Percentiles rank a stretch among this genome's conserved stretches.
Evolutionary conservation across 345 rosid genomes (phyloP).

Genomic region (Cardamine occulta): DNA sequence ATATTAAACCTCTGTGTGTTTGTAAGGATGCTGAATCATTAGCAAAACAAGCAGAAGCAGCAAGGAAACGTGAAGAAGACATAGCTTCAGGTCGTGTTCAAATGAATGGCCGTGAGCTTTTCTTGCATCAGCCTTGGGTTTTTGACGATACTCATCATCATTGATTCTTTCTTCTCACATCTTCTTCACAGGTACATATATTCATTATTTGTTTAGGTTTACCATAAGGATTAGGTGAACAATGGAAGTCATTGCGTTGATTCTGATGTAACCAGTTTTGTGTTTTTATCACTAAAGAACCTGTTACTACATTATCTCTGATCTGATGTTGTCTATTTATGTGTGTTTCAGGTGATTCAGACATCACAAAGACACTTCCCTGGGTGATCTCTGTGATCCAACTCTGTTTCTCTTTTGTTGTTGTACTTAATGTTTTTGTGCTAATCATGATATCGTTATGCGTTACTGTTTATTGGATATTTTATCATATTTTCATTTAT

Average conservation of each 20-base stretch:
- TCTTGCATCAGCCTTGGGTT: conserved; percentile 77
- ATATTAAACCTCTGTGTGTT: neutral
- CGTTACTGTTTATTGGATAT: neutral
- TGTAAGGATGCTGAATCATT: conserved; percentile 69
- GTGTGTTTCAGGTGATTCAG: conserved; percentile 33
- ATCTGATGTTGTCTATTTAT: neutral
- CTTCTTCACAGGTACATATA: conserved; percentile 23
- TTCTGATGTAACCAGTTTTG: conserved; percentile 12
- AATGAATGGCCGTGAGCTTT: conserved; percentile 93
- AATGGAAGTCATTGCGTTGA: neutral
- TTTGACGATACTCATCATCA: conserved; percentile 66
- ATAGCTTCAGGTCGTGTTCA: conserved; percentile 74
- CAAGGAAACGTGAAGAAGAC: conserved; percentile 77
- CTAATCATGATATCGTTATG: neutral
- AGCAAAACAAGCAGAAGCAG: conserved; percentile 72
- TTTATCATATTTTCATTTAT: neutral
- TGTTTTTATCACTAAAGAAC: neutral
- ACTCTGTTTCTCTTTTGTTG: conserved; percentile 22
- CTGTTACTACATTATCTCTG: neutral
- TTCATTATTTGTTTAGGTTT: neutral
- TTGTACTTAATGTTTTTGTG: conserved; percentile 9
- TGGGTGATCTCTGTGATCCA: conserved; percentile 1
- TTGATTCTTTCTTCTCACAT: conserved; percentile 37
- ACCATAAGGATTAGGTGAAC: neutral
- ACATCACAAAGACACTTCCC: neutral